Evolutionary conservation across 2,329 filamentous ascomycete genomes (phyloP).

Genomic region (Aureobasidium melanogenum): DNA sequence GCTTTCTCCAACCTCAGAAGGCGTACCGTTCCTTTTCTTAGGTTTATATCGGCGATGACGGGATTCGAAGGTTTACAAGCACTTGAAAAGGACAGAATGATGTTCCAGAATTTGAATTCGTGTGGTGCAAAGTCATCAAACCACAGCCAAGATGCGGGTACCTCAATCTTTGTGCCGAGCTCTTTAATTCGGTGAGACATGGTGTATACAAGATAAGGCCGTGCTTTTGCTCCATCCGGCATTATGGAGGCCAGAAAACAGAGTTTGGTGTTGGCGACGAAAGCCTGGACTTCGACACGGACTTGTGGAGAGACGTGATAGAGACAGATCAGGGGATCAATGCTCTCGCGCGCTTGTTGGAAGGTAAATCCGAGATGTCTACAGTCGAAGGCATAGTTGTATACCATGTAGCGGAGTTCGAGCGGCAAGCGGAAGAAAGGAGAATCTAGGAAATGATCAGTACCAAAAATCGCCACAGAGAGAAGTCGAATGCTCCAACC

Average conservation of each 20-base stretch:
- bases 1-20: neutral
- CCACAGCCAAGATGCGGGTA: neutral
- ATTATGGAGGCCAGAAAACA: neutral
- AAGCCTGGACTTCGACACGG: neutral
- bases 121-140: neutral
- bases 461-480: no score
- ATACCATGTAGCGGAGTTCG: neutral
- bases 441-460: neutral
- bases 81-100: neutral
- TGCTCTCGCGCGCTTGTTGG: rapidly evolving
- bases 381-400: neutral
- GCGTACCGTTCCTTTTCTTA: neutral
- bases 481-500: neutral
- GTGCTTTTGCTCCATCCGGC: rapidly evolving
- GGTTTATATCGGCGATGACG: neutral
- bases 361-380: no score
- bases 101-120: neutral
- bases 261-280: neutral
- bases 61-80: rapidly evolving
- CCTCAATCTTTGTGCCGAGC: neutral
- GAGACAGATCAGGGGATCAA: neutral
- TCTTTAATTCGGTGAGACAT: neutral
- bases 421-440: neutral
- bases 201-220: rapidly evolving
- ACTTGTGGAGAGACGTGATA: neutral